phyloP scores from a whole-genome alignment of 2,329 filamentous ascomycete species.

The Chrysoporthe puriensis region DNA sequence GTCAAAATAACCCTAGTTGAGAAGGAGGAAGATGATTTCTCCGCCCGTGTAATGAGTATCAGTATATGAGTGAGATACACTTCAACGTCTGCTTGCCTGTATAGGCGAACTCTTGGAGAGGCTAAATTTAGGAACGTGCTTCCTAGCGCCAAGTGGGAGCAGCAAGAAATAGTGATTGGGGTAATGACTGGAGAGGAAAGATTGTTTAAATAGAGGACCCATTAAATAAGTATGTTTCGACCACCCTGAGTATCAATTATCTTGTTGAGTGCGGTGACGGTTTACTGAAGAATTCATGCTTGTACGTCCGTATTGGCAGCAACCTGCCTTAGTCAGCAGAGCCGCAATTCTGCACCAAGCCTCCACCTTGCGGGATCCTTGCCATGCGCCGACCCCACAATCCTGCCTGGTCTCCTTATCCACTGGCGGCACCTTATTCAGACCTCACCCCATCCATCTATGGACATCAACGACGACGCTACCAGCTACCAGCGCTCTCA shows the following conservation, averaged over 20 bases:
- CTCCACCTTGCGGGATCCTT: not conserved
- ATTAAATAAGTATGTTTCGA: not conserved
- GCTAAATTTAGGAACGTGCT: no score
- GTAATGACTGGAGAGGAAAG: no score
- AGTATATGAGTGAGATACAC: no score
- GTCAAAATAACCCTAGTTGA: no score
- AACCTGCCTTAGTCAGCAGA: conserved; percentile 7
- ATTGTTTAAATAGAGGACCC: no score
- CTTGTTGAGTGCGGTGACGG: not conserved
- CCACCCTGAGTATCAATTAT: not conserved
- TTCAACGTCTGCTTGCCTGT: no score
- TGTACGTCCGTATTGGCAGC: not conserved
- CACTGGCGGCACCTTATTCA: conserved; percentile 7
- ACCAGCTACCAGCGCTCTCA: not conserved
- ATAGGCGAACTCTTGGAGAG: no score
- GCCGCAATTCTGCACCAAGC: not conserved
- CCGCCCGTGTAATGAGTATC: no score
- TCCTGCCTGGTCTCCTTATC: conserved; percentile 8
- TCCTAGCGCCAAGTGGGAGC: no score
- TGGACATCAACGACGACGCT: not conserved
- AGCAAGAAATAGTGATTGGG: no score
- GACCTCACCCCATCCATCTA: conserved; percentile 1
- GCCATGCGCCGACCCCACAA: conserved; percentile 11
- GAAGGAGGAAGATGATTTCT: no score
- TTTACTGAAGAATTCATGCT: no score